Base-by-base conservation (phyloP, 2,329 filamentous ascomycete species). In the Botrytis galanthina region DNA sequence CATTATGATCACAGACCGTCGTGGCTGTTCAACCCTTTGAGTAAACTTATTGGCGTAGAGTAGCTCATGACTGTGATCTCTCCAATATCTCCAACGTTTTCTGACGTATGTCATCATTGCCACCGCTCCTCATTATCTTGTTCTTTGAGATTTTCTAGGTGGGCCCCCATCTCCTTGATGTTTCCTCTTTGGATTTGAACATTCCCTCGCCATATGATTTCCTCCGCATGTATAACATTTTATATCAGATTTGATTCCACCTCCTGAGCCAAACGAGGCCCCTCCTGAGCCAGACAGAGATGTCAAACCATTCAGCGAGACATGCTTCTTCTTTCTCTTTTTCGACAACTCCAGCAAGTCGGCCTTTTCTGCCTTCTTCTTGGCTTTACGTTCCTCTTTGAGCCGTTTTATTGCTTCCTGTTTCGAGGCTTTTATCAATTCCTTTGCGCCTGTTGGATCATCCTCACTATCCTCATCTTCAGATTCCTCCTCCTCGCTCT, bases 321-420 rank as follows among this genome's bases (percentile, higher is more conserved):
- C 85, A 72, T 91, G 88, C 80, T 91, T 91, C 81, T 89, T 89
- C 78, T 88, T 87, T 62, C 89, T 84, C 79, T 87, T 86, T 60
- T 89, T 87, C 12, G 88, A 87, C 29, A 90, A 81, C 76, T 88
- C 84, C 75, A 83, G 82, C 20, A 83, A 82, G 75, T 85, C 86
- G 37, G 82, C 82, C 69, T 84, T 84, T 74, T 87, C 86, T 39
- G 83, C 83, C 67, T 86, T 85, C 77, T 84, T 84, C 78, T 85
- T 86, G 57, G 83, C 83, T 77, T 83, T 80, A 81, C 83, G 83
- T 69, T 84, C 83, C 60, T 82, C 82, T 67, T 84, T 84, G 16
- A 81, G 79, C 74, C 82, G 82, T 35, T 82, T 81, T 4, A 82
- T 81, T 35, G 84, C 84, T 73, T 85, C 84, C 76, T 83, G 84